Conservation (phyloP, 805 yeast genomes). For the Saccharomycopsis fodiens region DNA sequence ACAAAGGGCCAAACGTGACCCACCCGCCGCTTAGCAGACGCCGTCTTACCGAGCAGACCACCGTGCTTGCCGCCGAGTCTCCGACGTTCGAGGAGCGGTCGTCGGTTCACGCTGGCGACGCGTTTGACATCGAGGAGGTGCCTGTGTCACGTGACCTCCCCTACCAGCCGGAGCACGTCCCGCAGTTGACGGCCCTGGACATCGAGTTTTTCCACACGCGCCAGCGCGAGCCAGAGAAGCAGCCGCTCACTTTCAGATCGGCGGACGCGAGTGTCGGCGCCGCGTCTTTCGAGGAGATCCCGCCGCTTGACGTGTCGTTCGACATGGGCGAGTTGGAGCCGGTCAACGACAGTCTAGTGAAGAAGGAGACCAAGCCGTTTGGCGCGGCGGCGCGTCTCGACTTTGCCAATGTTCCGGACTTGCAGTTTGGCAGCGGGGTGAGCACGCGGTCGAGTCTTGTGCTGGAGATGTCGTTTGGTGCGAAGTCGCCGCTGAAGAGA, state of each 20-base stretch:
- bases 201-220: conserved; percentile 23
- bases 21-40: no score
- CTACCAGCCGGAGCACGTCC: conserved; percentile 38
- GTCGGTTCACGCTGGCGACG: conserved; percentile 33
- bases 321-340: conserved; percentile 8
- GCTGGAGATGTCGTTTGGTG: neutral
- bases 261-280: conserved; percentile 1
- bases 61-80: no score
- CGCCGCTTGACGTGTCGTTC: conserved; percentile 7
- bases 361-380: conserved; percentile 11
- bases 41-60: no score
- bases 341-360: conserved; percentile 9
- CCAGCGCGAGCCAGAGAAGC: conserved; percentile 15
- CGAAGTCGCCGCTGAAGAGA: conserved; percentile 5
- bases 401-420: conserved; percentile 15
- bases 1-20: no score
- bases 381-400: neutral
- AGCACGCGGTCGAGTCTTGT: neutral
- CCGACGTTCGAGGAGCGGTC: no score
- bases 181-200: conserved; percentile 32
- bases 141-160: conserved; percentile 35
- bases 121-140: conserved; percentile 36
- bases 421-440: conserved; percentile 7
- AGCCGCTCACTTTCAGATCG: neutral
- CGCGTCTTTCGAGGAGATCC: conserved; percentile 15